Percentiles rank a stretch among this genome's conserved stretches.
These are phyloP conservation scores for Clonostachys sp. DNA, from an alignment of 2,329 filamentous ascomycete genomes.

Conservation along the genomic window DNA sequence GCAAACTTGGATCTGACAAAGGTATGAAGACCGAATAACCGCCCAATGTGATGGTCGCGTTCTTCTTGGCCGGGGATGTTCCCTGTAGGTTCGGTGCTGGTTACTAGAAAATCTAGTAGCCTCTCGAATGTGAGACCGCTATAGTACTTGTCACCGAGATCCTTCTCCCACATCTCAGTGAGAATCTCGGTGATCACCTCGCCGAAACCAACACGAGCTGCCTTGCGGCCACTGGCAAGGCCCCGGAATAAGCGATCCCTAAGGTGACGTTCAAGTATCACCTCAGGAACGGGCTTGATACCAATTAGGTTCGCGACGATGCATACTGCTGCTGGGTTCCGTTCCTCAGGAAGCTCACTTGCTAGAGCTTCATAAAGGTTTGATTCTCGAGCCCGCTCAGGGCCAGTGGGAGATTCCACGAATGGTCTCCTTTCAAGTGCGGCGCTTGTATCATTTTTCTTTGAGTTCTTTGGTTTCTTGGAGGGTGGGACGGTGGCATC, in stretches of 20 bases:
- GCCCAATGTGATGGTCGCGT: constrained; percentile 78
- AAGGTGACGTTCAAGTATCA: constrained; percentile 52
- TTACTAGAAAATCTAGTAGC: constrained; percentile 45
- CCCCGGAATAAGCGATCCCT: constrained; percentile 75
- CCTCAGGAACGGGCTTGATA: constrained; percentile 42
- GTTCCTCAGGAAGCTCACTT: constrained; percentile 51
- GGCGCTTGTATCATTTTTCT: constrained; percentile 8
- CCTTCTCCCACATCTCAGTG: constrained; percentile 57
- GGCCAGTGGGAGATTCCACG: constrained; percentile 42
- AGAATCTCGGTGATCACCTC: constrained; percentile 81
- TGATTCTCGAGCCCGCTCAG: constrained; percentile 54
- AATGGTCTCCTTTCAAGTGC: constrained; percentile 35
- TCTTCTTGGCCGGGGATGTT: constrained; percentile 67
- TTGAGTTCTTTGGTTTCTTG: constrained; percentile 22
- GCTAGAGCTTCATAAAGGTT: constrained; percentile 57
- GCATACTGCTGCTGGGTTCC: constrained; percentile 53
- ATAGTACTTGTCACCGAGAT: constrained; percentile 41
- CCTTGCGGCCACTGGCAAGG: constrained; percentile 84
- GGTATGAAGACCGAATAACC: constrained; percentile 82
- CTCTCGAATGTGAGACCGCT: constrained; percentile 50
- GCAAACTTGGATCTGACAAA: constrained; percentile 76
- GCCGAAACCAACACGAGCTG: constrained; percentile 83
- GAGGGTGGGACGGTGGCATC: constrained; percentile 19
- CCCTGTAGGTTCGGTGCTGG: constrained; percentile 49
- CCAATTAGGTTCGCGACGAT: constrained; percentile 50